These are phyloP conservation scores for Suillus placidus DNA, from an alignment of 768 basidiomycete species.

Conservation along the genomic window DNA sequence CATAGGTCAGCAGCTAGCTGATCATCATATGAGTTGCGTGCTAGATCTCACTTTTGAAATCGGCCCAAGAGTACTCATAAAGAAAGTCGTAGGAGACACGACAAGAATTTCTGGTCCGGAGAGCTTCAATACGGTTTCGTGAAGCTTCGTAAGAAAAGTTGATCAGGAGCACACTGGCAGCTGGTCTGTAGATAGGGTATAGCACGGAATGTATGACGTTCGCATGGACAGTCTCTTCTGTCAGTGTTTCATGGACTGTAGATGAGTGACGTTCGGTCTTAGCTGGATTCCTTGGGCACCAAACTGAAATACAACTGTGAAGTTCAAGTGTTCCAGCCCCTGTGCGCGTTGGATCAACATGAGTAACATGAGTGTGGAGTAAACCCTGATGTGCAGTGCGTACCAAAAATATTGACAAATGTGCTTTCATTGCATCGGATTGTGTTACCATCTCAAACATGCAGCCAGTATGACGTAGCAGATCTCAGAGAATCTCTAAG, in stretches of 20 bases:
- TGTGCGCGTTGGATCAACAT: background rate
- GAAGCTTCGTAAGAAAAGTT: no score
- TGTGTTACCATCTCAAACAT: background rate
- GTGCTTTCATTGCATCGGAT: background rate
- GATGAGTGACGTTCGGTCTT: background rate
- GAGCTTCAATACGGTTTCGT: no score
- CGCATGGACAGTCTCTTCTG: no score
- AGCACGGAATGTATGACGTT: no score
- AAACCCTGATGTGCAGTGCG: background rate
- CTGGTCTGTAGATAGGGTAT: no score
- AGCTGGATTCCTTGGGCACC: background rate
- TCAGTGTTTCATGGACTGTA: background rate
- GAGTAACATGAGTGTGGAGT: background rate
- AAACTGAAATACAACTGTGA: background rate
- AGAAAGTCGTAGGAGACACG: no score
- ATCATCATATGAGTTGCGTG: no score
- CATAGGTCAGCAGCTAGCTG: no score
- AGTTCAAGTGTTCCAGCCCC: background rate
- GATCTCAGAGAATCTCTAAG: background rate
- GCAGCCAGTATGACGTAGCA: background rate
- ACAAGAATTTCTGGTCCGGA: no score
- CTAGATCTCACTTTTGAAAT: no score
- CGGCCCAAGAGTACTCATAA: no score
- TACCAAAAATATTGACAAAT: background rate
- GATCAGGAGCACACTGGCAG: no score